Base-by-base conservation (phyloP, 2,329 filamentous ascomycete species). In the Ceratocystiopsis minuta region DNA sequence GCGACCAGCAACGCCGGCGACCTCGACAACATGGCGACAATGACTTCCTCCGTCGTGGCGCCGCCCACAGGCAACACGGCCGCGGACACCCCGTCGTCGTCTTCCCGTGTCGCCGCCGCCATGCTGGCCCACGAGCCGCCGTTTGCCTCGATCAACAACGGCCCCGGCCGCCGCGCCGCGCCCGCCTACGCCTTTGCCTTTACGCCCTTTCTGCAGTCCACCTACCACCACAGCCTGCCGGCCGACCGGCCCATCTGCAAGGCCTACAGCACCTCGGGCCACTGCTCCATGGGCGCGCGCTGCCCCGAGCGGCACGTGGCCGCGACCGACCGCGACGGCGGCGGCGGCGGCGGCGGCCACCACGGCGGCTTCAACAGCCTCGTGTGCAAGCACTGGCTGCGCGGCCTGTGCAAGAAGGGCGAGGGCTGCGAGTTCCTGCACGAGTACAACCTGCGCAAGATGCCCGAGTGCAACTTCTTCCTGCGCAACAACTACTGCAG, bases 401-500 rank as follows among this genome's bases (percentile, higher is more conserved):
- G 92, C 49, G 88, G 87, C 0, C 75, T 98, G 16, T 98, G 90
- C 69, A 98, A 98, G 58, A 96, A 96, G 63, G 90, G 88, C 53
- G 80, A 95, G 56, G 75, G 78, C 51, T 98, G 90, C 75, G 90
- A 98, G 65, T 98, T 96, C 55, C 68, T 96, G 39, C 90, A 98
- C 68, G 90, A 96, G 63, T 98, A 95, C 67, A 96, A 98, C 63
- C 72, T 98, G 51, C 78, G 90, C 49, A 87, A 90, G 60, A 96
- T 96, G 85, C 87, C 90, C 48, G 90, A 96, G 64, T 98, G 90
- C 64, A 93, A 93, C 55, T 93, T 94, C 61, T 96, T 88, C 62
- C 78, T 86, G 44, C 75, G 86, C 46, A 93, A 90, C 56, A 85
- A 85, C 43, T 95, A 92, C 59, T 98, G 90, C 63, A 84, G 82